Evolutionary conservation across 2,329 filamentous ascomycete species (phyloP).

Genomic region (Mycosphaerelloides madeirae): DNA sequence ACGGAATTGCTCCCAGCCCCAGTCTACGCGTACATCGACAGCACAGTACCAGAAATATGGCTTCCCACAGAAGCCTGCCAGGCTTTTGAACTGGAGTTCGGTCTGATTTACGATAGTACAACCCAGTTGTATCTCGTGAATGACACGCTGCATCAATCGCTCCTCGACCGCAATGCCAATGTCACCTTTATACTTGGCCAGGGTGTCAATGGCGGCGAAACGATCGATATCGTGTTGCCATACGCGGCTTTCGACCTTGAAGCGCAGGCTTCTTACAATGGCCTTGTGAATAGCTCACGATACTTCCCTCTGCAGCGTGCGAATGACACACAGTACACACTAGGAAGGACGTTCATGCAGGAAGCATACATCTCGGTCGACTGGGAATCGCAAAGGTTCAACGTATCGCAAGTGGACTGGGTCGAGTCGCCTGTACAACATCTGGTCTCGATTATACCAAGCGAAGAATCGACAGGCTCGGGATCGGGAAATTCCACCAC

Average conservation of each 20-base stretch:
- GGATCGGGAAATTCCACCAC: neutral
- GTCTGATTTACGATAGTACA: conserved; percentile 60
- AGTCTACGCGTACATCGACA: conserved; percentile 45
- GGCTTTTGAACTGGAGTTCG: conserved; percentile 59
- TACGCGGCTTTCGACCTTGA: conserved; percentile 48
- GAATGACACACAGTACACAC: conserved; percentile 52
- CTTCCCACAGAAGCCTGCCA: conserved; percentile 53
- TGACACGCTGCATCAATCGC: conserved; percentile 50
- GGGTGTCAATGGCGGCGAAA: conserved; percentile 30
- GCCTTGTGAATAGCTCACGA: conserved; percentile 54
- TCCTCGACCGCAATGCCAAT: conserved; percentile 42
- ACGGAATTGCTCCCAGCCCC: conserved; percentile 37
- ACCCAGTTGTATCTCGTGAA: conserved; percentile 62
- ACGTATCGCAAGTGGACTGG: conserved; percentile 39
- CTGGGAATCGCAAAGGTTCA: conserved; percentile 46
- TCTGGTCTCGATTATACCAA: conserved; percentile 26
- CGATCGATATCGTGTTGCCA: conserved; percentile 43
- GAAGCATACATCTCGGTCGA: conserved; percentile 55
- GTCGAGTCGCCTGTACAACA: conserved; percentile 17
- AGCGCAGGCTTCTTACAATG: conserved; percentile 47
- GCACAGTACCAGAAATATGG: conserved; percentile 47
- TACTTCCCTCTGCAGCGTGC: conserved; percentile 65
- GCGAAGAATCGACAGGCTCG: conserved; percentile 1
- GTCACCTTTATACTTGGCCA: conserved; percentile 43
- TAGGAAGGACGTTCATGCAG: conserved; percentile 66